A percentile compares a stretch with the other conserved stretches of the same genome.
These are phyloP conservation scores for Aspergillus sp. DNA, from an alignment of 2,329 filamentous ascomycete species.

Conservation along the genomic window DNA sequence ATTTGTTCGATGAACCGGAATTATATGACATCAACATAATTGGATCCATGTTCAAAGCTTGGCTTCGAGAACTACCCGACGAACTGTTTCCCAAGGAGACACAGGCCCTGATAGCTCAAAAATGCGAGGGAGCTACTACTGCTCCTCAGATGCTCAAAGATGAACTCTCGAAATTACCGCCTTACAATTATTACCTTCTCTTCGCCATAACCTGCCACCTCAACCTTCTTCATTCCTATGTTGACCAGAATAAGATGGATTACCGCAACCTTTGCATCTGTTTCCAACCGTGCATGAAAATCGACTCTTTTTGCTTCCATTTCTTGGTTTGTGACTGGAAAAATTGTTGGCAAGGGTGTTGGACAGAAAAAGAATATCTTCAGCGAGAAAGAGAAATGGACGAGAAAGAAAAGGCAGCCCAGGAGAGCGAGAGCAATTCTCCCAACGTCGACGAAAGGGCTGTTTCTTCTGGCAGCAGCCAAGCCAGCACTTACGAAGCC, in stretches of 20 bases:
- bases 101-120: constrained; percentile 77
- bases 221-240: constrained; percentile 85
- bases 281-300: constrained; percentile 96
- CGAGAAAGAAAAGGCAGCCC: constrained; percentile 35
- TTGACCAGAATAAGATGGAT: constrained; percentile 98
- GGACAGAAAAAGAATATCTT: constrained; percentile 80
- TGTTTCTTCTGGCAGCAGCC: constrained; percentile 67
- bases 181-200: constrained; percentile 96
- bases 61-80: constrained; percentile 92
- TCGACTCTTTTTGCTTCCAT: constrained; percentile 92
- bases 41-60: constrained; percentile 93
- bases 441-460: constrained; percentile 57
- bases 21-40: constrained; percentile 97
- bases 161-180: constrained; percentile 89
- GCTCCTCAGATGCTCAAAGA: constrained; percentile 87
- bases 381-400: constrained; percentile 56
- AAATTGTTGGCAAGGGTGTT: constrained; percentile 95
- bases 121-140: constrained; percentile 76
- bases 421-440: constrained; percentile 31
- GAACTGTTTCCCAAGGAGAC: constrained; percentile 86
- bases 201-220: constrained; percentile 98
- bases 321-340: constrained; percentile 95
- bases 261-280: constrained; percentile 95
- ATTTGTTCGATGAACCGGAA: constrained; percentile 83
- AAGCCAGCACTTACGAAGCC: constrained; percentile 50